A percentile compares a stretch with the other conserved stretches of the same genome.
These are phyloP conservation scores for Pythium pyrilobum DNA, from an alignment of 352 stramenopile species.

Conservation along the genomic window DNA sequence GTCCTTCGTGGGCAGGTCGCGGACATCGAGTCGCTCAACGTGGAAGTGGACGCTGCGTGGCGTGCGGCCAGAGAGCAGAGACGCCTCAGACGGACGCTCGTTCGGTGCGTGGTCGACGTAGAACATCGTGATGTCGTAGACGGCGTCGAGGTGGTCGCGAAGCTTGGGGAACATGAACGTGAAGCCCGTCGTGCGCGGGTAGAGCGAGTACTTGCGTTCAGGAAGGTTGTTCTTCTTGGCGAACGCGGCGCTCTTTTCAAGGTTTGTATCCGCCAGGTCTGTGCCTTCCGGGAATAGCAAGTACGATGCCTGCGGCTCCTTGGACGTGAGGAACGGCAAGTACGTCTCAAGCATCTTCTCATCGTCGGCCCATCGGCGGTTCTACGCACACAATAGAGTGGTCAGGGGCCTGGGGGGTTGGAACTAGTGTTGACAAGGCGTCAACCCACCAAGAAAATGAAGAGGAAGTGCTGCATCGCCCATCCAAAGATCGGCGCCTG, in stretches of 20 bases:
- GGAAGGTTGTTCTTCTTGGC: conserved; percentile 43
- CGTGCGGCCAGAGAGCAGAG: conserved; percentile 50
- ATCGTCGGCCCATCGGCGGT: conserved; percentile 63
- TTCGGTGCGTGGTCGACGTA: conserved; percentile 60
- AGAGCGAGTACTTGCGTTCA: conserved; percentile 57
- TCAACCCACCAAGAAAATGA: conserved; percentile 61
- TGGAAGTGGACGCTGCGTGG: conserved; percentile 68
- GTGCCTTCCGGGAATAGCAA: conserved; percentile 82
- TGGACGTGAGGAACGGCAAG: conserved; percentile 43
- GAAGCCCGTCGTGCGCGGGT: conserved; percentile 72
- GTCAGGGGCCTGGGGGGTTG: background rate
- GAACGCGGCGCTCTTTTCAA: conserved; percentile 57
- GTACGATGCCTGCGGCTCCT: conserved; percentile 55
- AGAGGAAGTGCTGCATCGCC: conserved; percentile 85
- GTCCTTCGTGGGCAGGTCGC: conserved; percentile 30
- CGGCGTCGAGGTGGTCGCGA: conserved; percentile 43
- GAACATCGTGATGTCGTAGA: conserved; percentile 84
- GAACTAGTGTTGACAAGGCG: background rate
- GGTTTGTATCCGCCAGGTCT: conserved; percentile 58
- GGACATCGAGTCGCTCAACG: conserved; percentile 54
- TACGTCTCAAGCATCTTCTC: conserved; percentile 43
- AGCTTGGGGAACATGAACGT: conserved; percentile 70
- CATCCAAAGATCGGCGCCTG: conserved; percentile 75
- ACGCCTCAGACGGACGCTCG: conserved; percentile 64
- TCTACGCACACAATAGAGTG: conserved; percentile 13